Conservation (phyloP, 345 rosid genomes). For the Syzygium oleosum region DNA sequence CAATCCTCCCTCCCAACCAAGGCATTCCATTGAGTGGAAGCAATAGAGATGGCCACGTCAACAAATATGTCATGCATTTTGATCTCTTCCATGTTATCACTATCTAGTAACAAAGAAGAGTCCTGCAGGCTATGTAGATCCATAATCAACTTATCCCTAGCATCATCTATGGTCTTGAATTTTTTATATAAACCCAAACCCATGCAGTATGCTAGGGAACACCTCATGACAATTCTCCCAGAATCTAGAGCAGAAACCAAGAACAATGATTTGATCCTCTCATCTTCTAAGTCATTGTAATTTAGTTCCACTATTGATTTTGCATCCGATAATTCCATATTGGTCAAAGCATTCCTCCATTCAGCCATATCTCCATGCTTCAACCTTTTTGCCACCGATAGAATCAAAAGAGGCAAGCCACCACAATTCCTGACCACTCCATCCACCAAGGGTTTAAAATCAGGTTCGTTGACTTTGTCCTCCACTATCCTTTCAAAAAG, state of each 20-base stretch:
- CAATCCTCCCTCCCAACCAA: neutral
- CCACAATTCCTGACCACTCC: fast-evolving
- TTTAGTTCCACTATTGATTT: fast-evolving
- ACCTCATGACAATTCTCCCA: fast-evolving
- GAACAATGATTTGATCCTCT: neutral
- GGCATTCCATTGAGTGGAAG: neutral
- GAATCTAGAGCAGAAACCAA: fast-evolving
- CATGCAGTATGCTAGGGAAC: fast-evolving
- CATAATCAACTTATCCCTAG: fast-evolving
- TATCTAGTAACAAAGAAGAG: neutral
- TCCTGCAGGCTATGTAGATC: fast-evolving
- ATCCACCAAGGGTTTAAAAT: fast-evolving
- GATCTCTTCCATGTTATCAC: too few relatives aligned
- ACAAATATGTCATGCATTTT: neutral
- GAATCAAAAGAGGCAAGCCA: fast-evolving
- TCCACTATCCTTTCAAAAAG: fast-evolving
- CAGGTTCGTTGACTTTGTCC: fast-evolving
- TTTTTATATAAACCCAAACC: neutral
- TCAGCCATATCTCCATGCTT: fast-evolving
- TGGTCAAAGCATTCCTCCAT: neutral
- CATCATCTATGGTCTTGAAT: fast-evolving
- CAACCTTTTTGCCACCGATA: fast-evolving
- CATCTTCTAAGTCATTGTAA: neutral
- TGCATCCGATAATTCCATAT: fast-evolving
- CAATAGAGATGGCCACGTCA: too few relatives aligned